Evolutionary conservation across 768 basidiomycete genomes (phyloP), one percentile per base, ranked within the genome.

Genomic region (Leccinum obscurum): DNA sequence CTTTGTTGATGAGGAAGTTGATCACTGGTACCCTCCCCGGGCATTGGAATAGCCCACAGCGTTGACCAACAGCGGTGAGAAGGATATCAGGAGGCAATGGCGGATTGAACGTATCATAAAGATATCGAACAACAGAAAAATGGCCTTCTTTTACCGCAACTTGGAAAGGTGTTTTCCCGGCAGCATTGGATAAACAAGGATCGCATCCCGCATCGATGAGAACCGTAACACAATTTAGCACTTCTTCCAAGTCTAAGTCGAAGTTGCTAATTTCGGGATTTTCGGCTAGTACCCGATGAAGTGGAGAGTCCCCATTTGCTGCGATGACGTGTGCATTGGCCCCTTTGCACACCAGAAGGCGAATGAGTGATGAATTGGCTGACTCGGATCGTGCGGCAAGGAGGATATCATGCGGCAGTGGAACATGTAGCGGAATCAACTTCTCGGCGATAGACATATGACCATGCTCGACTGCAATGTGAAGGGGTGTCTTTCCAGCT

Each of bases 41-140:
- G 44, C 1, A 22, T 10, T 3, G 32, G 10, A 5, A 0, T 17
- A 39, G 0, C 39, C 3, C 3, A 17, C 0, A 8, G 37, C 3
- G 3, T 15, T 9, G 6, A 8, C 3, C 1, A 39, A 48, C 28
- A 1, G 28, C 15, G 1, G 8, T 30, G 30, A 30, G 30, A 28
- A 60, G 50, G 32, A 60, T 34, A 1, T 50, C 24, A 3, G 10
- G 24, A 7, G 24, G 48, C 1, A 49, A 26, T 24, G 24, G 24
- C 2, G 3, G 13, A 49, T 22, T 6, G 22, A 49, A 14, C 11
- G 7, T 14, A 22, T 6, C 3, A 0, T 49, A 14, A 24, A 49
- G 24, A 26, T 49, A 49, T 24, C 7, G 48, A 49, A 49, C 14
- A 20, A 49, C 24, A 0, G 24, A 8, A 15, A 49, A 1, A 15